These are phyloP conservation scores for Hymenoscyphus fraxineus DNA, from an alignment of 2,329 filamentous ascomycete genomes.

Conservation along the genomic window DNA sequence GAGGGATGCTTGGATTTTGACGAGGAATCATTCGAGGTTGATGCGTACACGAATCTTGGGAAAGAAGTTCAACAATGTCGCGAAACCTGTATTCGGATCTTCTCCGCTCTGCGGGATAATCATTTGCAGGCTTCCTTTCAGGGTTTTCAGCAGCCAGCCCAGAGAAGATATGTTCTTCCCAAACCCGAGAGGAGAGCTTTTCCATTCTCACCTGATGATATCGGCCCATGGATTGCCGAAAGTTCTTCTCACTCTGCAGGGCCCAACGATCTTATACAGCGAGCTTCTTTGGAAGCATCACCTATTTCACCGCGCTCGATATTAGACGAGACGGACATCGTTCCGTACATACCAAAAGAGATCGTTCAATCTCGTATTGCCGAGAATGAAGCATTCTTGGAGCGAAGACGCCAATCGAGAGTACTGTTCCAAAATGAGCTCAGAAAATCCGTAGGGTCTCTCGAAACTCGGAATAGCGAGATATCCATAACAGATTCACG, in stretches of 20 bases:
- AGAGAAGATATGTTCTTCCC: neutral
- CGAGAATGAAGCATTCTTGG: slow-evolving; percentile 31
- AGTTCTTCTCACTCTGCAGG: slow-evolving; percentile 20
- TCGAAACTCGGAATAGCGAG: slow-evolving; percentile 10
- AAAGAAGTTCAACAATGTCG: slow-evolving; percentile 27
- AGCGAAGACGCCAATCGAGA: slow-evolving; percentile 26
- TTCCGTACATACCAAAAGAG: slow-evolving; percentile 27
- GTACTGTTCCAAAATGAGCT: slow-evolving; percentile 28
- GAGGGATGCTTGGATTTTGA: slow-evolving; percentile 30
- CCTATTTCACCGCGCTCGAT: neutral
- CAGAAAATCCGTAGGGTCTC: slow-evolving; percentile 16
- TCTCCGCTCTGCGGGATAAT: slow-evolving; percentile 23
- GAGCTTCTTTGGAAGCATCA: slow-evolving; percentile 5
- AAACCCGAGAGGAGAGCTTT: slow-evolving; percentile 1
- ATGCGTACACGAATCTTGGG: slow-evolving; percentile 24
- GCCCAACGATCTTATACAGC: slow-evolving; percentile 4
- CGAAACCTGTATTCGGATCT: slow-evolving; percentile 27
- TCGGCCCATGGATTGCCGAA: slow-evolving; percentile 22
- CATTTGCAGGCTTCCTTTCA: slow-evolving; percentile 36
- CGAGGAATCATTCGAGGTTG: slow-evolving; percentile 27
- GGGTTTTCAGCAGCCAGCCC: neutral
- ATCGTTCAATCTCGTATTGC: slow-evolving; percentile 23
- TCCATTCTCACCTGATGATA: slow-evolving; percentile 7
- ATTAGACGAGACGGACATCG: slow-evolving; percentile 1
- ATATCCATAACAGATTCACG: slow-evolving; percentile 21